Evolutionary conservation across 192 early-diverging fungal genomes (phyloP).

Genomic region (Gamsiella multidivaricata): DNA sequence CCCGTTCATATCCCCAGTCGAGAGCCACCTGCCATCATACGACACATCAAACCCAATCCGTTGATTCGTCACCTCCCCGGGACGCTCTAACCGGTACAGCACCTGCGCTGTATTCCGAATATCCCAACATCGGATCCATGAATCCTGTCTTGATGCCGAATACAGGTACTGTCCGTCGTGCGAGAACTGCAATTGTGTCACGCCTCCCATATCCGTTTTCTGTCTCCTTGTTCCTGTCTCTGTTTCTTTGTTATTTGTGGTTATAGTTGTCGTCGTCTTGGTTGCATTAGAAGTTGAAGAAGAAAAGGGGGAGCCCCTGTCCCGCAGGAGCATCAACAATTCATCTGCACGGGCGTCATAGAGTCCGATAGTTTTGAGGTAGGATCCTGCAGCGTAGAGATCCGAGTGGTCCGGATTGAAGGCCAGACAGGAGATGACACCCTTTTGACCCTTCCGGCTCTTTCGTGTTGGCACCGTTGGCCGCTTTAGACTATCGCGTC

Average conservation of each 20-base stretch:
- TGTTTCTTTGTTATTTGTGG: slow-evolving; percentile 1
- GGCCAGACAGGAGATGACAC: slow-evolving; percentile 77
- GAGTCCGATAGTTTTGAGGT: slow-evolving; percentile 73
- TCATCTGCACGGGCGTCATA: slow-evolving; percentile 68
- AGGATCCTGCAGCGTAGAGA: slow-evolving; percentile 81
- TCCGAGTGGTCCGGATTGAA: slow-evolving; percentile 74
- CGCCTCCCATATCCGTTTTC: slow-evolving; percentile 12
- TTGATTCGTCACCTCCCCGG: slow-evolving; percentile 72
- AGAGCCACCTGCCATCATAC: slow-evolving; percentile 64
- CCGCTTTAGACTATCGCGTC: slow-evolving; percentile 58
- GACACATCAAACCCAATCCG: slow-evolving; percentile 80
- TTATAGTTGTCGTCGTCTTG: too few relatives aligned
- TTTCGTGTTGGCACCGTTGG: slow-evolving; percentile 70
- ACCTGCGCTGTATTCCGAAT: slow-evolving; percentile 78
- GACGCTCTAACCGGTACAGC: slow-evolving; percentile 59
- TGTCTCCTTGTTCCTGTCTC: background rate
- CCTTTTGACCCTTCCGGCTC: slow-evolving; percentile 80
- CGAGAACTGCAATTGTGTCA: slow-evolving; percentile 72
- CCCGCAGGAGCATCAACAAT: slow-evolving; percentile 60
- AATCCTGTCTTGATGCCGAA: slow-evolving; percentile 70
- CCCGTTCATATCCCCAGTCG: slow-evolving; percentile 67
- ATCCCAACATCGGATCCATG: slow-evolving; percentile 81
- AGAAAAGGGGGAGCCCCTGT: too few relatives aligned
- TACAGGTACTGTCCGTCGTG: slow-evolving; percentile 72
- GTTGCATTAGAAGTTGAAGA: too few relatives aligned